phyloP scores from a whole-genome alignment of 306 rosid species.

The Lupinus albus region DNA sequence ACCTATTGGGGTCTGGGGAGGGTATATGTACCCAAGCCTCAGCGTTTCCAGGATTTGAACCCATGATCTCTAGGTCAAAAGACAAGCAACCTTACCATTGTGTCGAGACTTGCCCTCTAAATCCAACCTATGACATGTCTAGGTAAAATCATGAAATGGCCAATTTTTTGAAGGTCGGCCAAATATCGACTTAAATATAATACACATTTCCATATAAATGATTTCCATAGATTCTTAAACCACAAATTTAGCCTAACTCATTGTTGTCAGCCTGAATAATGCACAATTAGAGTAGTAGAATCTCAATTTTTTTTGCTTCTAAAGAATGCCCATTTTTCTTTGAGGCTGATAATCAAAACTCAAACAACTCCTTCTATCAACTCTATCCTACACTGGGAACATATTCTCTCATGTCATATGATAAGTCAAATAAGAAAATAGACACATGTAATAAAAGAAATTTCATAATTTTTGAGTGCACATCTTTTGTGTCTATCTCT shows the following conservation, averaged over 20 bases:
- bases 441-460: too few species aligned
- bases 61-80: too few species aligned
- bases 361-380: conserved; percentile 1
- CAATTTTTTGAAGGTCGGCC: background rate
- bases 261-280: background rate
- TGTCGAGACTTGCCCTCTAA: too few species aligned
- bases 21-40: too few species aligned
- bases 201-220: background rate
- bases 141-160: background rate
- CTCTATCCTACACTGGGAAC: conserved; percentile 15
- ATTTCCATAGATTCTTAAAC: background rate
- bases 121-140: background rate
- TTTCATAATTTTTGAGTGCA: too few species aligned
- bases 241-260: background rate
- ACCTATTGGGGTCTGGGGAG: too few species aligned
- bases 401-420: too few species aligned
- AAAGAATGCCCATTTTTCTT: background rate
- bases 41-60: too few species aligned
- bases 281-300: background rate
- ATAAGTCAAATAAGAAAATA: too few species aligned
- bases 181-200: background rate
- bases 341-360: conserved; percentile 18
- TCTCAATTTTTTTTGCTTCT: background rate
- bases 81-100: too few species aligned
- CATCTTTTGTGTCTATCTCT: too few species aligned